Conservation (phyloP, 2,329 filamentous ascomycete species). For the Stemphylium beticola region DNA sequence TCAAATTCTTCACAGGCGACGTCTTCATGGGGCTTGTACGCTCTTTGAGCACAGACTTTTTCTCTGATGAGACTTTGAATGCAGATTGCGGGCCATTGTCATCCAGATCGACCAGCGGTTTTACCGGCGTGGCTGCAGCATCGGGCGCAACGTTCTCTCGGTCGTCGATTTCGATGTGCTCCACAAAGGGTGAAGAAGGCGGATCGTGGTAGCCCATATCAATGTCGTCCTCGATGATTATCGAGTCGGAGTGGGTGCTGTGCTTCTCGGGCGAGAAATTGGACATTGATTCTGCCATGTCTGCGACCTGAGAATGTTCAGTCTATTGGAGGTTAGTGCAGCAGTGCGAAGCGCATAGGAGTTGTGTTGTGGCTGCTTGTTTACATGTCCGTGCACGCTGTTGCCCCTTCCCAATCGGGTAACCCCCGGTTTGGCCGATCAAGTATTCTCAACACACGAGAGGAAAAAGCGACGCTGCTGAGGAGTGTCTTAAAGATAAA, state of each 20-base stretch:
- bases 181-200: constrained; percentile 58
- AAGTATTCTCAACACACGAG: background rate
- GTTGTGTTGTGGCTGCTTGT: constrained; percentile 22
- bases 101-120: constrained; percentile 28
- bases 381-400: constrained; percentile 16
- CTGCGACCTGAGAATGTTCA: constrained; percentile 13
- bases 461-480: background rate
- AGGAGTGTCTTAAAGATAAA: too few relatives aligned
- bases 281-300: constrained; percentile 43
- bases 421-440: constrained; percentile 16
- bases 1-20: constrained; percentile 36
- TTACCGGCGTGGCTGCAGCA: constrained; percentile 31
- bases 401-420: constrained; percentile 17
- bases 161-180: constrained; percentile 50
- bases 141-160: constrained; percentile 47
- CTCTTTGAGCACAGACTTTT: constrained; percentile 35
- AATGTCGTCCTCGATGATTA: constrained; percentile 37
- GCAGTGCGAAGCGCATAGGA: constrained; percentile 14
- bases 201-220: constrained; percentile 51
- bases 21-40: constrained; percentile 40
- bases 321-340: constrained; percentile 21
- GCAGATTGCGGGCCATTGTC: constrained; percentile 40
- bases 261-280: constrained; percentile 38
- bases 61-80: constrained; percentile 41
- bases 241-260: constrained; percentile 30